Evolutionary conservation across 1,284 basidiomycete species (phyloP), one percentile per base, ranked within the genome.

Genomic region (Sutorius eximius): DNA sequence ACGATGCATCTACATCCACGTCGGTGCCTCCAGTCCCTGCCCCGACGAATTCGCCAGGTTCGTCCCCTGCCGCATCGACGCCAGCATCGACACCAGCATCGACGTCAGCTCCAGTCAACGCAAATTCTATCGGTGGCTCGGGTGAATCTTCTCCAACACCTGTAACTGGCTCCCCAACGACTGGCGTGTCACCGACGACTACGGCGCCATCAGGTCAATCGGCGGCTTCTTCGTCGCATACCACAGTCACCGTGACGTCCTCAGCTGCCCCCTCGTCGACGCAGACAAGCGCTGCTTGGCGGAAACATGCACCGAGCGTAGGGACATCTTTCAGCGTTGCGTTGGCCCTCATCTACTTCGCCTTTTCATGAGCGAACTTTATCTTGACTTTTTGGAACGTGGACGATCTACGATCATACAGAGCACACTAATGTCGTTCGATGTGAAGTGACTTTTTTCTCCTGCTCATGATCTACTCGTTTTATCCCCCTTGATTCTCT

Each of bases 261-360:
- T 55, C 59, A 2, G 4, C 30, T 15, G 34, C 57, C 5, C 40
- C 58, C 3, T 49, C 64, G 13, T 36, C 69, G 29, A 29, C 59
- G 10, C 55, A 58, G 30, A 59, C 67, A 5, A 67, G 33, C 7
- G 56, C 61, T 15, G 70, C 70, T 40, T 66, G 66, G 69, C 48
- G 47, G 50, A 69, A 65, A 15, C 60, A 58, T 34, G 43, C 30
- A 8, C 56, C 69, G 27, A 42, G 49, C 27, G 32, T 54, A 10
- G 38, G 55, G 22, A 48, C 51, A 8, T 59, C 53, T 33, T 32
- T 72, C 27, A 9, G 58, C 7, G 43, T 59, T 41, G 52, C 57
- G 5, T 52, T 69, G 37, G 38, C 52, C 30, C 41, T 59, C 29
- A 13, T 63, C 41, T 55, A 53, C 53, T 55, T 63, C n/a, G 37